Conservation (phyloP, 1,139 yeast species). For the Spathaspora sp. region DNA sequence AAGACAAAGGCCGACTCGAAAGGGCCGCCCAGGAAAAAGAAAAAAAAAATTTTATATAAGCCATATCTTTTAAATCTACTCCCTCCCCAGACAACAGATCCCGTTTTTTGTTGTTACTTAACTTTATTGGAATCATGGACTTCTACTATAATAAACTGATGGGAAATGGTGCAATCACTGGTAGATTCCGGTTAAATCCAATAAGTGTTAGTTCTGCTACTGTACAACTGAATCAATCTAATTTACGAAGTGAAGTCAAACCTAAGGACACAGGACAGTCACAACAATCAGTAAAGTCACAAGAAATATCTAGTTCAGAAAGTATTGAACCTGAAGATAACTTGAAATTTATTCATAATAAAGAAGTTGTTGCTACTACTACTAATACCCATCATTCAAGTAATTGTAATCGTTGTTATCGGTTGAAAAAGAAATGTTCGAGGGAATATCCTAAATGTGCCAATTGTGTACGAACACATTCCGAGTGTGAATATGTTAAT, state of each 20-base stretch:
- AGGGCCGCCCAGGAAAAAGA: no score
- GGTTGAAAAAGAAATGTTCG: slow-evolving; percentile 44
- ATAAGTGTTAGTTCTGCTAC: slow-evolving; percentile 7
- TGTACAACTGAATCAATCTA: slow-evolving; percentile 24
- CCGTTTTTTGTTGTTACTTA: not conserved
- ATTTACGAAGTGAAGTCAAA: slow-evolving; percentile 14
- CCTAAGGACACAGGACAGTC: not conserved
- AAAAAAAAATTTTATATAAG: no score
- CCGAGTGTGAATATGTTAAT: slow-evolving; percentile 39
- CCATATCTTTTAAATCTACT: no score
- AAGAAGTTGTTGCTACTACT: not conserved
- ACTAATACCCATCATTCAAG: slow-evolving; percentile 29
- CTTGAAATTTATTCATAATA: not conserved
- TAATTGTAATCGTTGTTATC: slow-evolving; percentile 44
- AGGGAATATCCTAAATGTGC: slow-evolving; percentile 39
- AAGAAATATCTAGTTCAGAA: not conserved
- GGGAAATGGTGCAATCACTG: slow-evolving; percentile 41
- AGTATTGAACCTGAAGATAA: not conserved
- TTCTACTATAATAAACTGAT: slow-evolving; percentile 37
- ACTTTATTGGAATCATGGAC: slow-evolving; percentile 29
- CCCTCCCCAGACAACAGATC: not conserved
- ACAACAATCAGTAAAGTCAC: not conserved
- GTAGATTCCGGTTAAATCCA: slow-evolving; percentile 30
- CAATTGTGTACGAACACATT: slow-evolving; percentile 34
- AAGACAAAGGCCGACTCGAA: not conserved